These are phyloP conservation scores for Ogataea pilisensis DNA, from an alignment of 805 yeast genomes.

Conservation along the genomic window DNA sequence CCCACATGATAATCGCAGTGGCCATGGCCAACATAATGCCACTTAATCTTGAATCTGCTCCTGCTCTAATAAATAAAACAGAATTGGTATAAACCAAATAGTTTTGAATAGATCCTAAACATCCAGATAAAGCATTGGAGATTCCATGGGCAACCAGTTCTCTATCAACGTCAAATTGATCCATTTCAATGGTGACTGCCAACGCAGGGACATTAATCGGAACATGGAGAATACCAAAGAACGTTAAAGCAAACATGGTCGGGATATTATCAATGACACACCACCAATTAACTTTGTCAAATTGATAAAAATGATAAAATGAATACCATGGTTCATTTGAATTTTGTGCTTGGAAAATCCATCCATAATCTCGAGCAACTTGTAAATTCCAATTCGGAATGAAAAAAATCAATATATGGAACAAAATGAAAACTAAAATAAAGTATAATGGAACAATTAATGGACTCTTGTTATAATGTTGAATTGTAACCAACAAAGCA, in stretches of 20 bases:
- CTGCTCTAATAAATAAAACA: constrained; percentile 86
- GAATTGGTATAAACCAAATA: constrained; percentile 94
- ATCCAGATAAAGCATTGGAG: constrained; percentile 81
- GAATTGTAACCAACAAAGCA: constrained; percentile 52
- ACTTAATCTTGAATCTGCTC: constrained; percentile 85
- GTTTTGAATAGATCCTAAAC: constrained; percentile 85
- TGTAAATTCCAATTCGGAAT: constrained; percentile 64
- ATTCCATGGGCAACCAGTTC: constrained; percentile 94
- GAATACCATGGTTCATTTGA: constrained; percentile 84
- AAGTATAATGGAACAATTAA: constrained; percentile 78
- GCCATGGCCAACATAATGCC: constrained; percentile 86
- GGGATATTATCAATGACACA: constrained; percentile 70
- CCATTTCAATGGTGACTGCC: constrained; percentile 85
- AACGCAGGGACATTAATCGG: constrained; percentile 98
- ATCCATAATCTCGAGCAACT: constrained; percentile 66
- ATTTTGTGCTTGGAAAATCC: constrained; percentile 73
- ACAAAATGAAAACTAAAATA: constrained; percentile 60
- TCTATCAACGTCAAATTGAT: constrained; percentile 82
- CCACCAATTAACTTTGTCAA: constrained; percentile 70
- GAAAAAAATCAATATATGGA: constrained; percentile 63
- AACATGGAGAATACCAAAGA: constrained; percentile 92
- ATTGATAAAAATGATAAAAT: constrained; percentile 71
- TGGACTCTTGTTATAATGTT: constrained; percentile 56
- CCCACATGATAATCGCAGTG: constrained; percentile 74
- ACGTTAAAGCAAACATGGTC: constrained; percentile 91